Evolutionary conservation across 2,329 filamentous ascomycete genomes (phyloP).

Genomic region (Cordyceps sp.): DNA sequence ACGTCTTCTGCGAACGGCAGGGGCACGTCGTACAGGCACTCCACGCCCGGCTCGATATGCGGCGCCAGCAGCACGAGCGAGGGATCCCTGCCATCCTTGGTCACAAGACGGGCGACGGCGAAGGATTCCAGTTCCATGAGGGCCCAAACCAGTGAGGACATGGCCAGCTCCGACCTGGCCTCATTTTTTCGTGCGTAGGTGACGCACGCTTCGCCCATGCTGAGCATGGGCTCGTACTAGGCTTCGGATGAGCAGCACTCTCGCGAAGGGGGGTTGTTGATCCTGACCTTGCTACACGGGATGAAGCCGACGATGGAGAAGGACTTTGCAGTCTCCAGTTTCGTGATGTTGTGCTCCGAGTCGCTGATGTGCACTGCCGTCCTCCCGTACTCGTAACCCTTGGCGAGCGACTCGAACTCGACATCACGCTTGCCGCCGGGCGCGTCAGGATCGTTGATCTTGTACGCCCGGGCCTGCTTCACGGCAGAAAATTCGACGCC

Average conservation of each 20-base stretch:
- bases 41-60: conserved; percentile 58
- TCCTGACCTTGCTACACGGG: conserved; percentile 44
- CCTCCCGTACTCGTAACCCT: conserved; percentile 83
- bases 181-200: conserved; percentile 65
- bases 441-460: conserved; percentile 56
- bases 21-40: conserved; percentile 78
- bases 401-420: conserved; percentile 68
- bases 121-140: conserved; percentile 73
- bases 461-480: conserved; percentile 65
- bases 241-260: not conserved
- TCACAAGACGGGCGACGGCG: conserved; percentile 70
- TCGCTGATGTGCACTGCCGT: conserved; percentile 82
- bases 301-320: conserved; percentile 84
- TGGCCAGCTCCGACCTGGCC: conserved; percentile 63
- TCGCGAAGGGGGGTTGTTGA: too few species aligned
- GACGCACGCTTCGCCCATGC: conserved; percentile 65
- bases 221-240: conserved; percentile 69
- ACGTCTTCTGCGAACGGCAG: conserved; percentile 89
- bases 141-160: conserved; percentile 81
- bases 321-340: conserved; percentile 56
- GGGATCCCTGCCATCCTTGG: conserved; percentile 70
- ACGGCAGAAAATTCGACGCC: conserved; percentile 49
- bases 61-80: conserved; percentile 65
- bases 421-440: conserved; percentile 72
- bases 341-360: conserved; percentile 77